Conservation (phyloP, 371 early-diverging fungal species). For the Saksenaea vasiformis region DNA sequence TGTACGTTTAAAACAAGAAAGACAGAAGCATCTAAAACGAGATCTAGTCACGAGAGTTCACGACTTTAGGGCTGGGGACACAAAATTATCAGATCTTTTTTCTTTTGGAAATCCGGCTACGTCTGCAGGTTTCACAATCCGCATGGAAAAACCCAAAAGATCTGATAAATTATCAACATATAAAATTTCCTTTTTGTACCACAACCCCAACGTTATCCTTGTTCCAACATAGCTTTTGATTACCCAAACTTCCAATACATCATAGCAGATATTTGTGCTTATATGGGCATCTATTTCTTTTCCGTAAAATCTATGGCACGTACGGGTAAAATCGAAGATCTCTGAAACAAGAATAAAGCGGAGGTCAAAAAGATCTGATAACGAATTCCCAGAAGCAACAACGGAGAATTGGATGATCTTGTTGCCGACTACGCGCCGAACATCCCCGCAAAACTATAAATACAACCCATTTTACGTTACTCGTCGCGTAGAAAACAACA, state of each 20-base stretch:
- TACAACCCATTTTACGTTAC: neutral
- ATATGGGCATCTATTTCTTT: too few relatives aligned
- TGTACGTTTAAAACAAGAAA: neutral
- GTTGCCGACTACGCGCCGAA: neutral
- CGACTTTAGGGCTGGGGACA: neutral
- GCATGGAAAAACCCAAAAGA: neutral
- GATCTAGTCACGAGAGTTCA: neutral
- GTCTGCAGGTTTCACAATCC: constrained; percentile 4
- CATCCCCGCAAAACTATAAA: constrained; percentile 4
- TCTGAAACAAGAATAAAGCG: neutral
- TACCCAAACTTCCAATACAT: too few relatives aligned
- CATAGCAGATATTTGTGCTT: too few relatives aligned
- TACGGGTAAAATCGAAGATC: too few relatives aligned
- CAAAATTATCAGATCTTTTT: constrained; percentile 7
- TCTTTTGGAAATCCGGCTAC: neutral
- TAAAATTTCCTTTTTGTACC: neutral
- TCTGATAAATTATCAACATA: constrained; percentile 2
- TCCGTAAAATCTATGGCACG: too few relatives aligned
- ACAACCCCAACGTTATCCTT: neutral
- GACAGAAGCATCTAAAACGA: neutral
- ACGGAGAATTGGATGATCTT: neutral
- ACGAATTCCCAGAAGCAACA: constrained; percentile 2
- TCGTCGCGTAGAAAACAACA: neutral
- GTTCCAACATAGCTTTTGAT: too few relatives aligned
- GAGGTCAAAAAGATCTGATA: constrained; percentile 2